phyloP scores from a whole-genome alignment of 2,329 filamentous ascomycete genomes.

The Orbilia brochopaga region DNA sequence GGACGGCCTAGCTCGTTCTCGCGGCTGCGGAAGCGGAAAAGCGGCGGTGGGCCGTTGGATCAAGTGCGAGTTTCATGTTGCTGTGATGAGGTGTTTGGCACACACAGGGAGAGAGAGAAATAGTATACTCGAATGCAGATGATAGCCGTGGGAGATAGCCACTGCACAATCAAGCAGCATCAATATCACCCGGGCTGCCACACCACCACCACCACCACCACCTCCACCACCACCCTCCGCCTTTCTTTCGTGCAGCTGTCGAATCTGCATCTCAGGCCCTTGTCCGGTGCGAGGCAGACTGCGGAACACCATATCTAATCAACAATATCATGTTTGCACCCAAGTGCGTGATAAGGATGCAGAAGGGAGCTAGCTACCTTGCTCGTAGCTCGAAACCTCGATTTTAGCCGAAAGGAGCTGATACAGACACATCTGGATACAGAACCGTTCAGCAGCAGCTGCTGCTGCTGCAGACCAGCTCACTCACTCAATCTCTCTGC shows the following conservation, averaged over 20 bases:
- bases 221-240: neutral
- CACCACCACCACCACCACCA: neutral
- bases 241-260: too few species aligned
- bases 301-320: too few species aligned
- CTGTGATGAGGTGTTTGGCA: constrained; percentile 47
- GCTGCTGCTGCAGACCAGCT: neutral
- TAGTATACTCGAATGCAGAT: neutral
- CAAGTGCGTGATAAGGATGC: too few species aligned
- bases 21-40: constrained; percentile 50
- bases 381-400: neutral
- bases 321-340: too few species aligned
- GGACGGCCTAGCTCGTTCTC: constrained; percentile 29
- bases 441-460: neutral
- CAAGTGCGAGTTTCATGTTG: constrained; percentile 38
- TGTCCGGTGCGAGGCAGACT: too few species aligned
- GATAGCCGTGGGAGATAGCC: constrained; percentile 10
- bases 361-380: neutral
- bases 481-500: neutral
- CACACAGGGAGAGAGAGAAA: neutral
- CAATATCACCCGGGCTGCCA: neutral
- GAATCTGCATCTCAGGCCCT: too few species aligned
- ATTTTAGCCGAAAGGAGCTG: constrained; percentile 9
- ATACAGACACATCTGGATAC: neutral
- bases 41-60: constrained; percentile 46
- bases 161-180: neutral